Evolutionary conservation across 768 basidiomycete genomes (phyloP), one percentile per base, ranked within the genome.

Genomic region (Tylopilus vinaceipallidus): DNA sequence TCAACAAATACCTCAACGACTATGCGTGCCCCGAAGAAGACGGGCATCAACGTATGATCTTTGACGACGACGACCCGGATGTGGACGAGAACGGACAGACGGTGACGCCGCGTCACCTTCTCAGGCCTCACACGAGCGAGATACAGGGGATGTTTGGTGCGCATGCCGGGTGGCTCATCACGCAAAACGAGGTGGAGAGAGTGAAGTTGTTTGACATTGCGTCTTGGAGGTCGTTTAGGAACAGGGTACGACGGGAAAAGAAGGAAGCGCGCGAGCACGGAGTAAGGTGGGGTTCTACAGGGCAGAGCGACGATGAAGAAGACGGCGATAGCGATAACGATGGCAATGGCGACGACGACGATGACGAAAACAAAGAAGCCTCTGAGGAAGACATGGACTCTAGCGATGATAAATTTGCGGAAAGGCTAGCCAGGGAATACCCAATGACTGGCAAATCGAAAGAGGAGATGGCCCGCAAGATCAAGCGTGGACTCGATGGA

Each of bases 91-190:
- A 54, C 1, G 67, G 69, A 3, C 54, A 24, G 13, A 64, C 67
- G 2, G 51, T 30, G 3, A 68, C 62, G 29, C 71, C 71, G 13
- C 73, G 78, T 22, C 69, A 72, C 34, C 71, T 75, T 13, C 76
- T 80, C 22, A 73, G 67, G 47, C 63, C 85, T 23, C 72, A 81
- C 38, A 70, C 49, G 24, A 75, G 80, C 29, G 79, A 83, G 58
- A 61, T 85, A n/a, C 60, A 70, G 30, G 71, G 73, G 11, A 50
- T 73, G 2, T 77, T 84, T 51, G 82, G 81, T 11, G 69, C 73
- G 10, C 82, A 86, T 9, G 74, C 75, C 0, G 76, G 75, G 30
- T 87, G 84, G 84, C 56, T 87, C 8, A 60, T 82, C 32, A 74
- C 78, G 11, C 73, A 82, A 42, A 78, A 77, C 29, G 69, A 55